Conservation (phyloP, 2,329 filamentous ascomycete genomes). For the Biscogniauxia mediterranea region DNA sequence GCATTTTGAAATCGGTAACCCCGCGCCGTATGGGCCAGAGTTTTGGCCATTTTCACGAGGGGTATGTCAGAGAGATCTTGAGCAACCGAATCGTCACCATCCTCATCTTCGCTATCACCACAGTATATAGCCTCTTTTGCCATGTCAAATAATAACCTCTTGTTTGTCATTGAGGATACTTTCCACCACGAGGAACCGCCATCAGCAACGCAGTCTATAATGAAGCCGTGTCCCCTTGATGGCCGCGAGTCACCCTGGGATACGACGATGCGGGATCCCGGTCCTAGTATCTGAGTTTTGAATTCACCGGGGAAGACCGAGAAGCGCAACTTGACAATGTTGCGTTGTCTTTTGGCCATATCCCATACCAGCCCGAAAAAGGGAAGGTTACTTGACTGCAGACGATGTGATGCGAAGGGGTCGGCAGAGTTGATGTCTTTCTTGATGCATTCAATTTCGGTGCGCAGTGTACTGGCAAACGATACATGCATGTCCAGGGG, state of each 20-base stretch:
- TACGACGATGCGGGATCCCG: conserved; percentile 30
- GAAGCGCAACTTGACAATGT: conserved; percentile 31
- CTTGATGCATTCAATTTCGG: conserved; percentile 23
- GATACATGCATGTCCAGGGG: conserved; percentile 25
- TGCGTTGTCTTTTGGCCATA: conserved; percentile 27
- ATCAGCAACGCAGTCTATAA: conserved; percentile 32
- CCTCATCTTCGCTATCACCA: conserved; percentile 29
- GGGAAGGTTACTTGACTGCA: conserved; percentile 29
- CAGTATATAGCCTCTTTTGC: conserved; percentile 33
- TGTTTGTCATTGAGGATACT: conserved; percentile 33
- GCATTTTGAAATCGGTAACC: conserved; percentile 30
- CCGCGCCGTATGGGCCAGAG: conserved; percentile 23
- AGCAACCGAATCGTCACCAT: conserved; percentile 6
- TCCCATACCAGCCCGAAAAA: conserved; percentile 32
- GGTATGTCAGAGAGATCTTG: conserved; percentile 28
- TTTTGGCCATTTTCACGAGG: conserved; percentile 29
- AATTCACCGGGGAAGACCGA: conserved; percentile 25
- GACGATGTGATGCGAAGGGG: conserved; percentile 21
- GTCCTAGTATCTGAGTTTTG: conserved; percentile 27
- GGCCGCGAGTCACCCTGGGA: conserved; percentile 26
- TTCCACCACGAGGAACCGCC: conserved; percentile 33
- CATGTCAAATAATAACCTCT: conserved; percentile 30
- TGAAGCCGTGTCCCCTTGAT: conserved; percentile 21
- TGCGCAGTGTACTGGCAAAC: conserved; percentile 21
- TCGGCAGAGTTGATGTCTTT: conserved; percentile 19